Conservation (phyloP, 2,329 filamentous ascomycete species). For the Aspergillus neotritici region DNA sequence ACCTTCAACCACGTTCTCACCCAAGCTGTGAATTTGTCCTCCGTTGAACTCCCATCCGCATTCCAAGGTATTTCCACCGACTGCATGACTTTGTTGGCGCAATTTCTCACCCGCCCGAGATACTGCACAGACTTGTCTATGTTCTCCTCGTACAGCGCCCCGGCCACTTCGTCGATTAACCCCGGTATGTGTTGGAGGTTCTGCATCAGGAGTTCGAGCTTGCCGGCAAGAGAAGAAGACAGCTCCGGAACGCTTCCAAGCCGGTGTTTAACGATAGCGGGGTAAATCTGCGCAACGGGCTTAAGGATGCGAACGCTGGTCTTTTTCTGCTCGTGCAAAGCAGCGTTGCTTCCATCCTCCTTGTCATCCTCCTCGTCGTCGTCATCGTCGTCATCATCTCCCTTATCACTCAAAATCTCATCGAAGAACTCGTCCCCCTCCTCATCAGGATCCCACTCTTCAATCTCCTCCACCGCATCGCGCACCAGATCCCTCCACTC, state of each 20-base stretch:
- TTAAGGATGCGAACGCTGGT: constrained; percentile 39
- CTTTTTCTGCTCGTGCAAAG: constrained; percentile 38
- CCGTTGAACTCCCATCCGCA: constrained; percentile 51
- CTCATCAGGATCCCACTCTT: constrained; percentile 77
- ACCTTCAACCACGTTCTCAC: constrained; percentile 52
- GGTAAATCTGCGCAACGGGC: constrained; percentile 40
- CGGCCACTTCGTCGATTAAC: constrained; percentile 42
- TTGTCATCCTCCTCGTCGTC: constrained; percentile 13
- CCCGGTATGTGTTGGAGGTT: constrained; percentile 35
- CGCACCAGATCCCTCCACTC: constrained; percentile 69
- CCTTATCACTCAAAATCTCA: constrained; percentile 30
- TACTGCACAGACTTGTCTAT: constrained; percentile 29
- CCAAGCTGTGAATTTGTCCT: constrained; percentile 78
- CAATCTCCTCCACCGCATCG: constrained; percentile 79
- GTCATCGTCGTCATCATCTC: constrained; percentile 16
- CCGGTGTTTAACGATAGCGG: constrained; percentile 38
- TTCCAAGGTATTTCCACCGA: constrained; percentile 69
- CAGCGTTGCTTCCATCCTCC: constrained; percentile 27
- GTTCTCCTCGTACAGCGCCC: constrained; percentile 41
- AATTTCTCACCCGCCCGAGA: constrained; percentile 27
- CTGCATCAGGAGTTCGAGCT: constrained; percentile 32
- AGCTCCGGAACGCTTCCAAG: constrained; percentile 30
- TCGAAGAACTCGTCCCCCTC: constrained; percentile 53
- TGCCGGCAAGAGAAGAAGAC: constrained; percentile 16
- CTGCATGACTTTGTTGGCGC: constrained; percentile 63